Percentiles rank a stretch among this genome's conserved stretches.
Evolutionary conservation across 176 grass and related monocot genomes (phyloP).

Genomic region (Phoenix dactylifera): DNA sequence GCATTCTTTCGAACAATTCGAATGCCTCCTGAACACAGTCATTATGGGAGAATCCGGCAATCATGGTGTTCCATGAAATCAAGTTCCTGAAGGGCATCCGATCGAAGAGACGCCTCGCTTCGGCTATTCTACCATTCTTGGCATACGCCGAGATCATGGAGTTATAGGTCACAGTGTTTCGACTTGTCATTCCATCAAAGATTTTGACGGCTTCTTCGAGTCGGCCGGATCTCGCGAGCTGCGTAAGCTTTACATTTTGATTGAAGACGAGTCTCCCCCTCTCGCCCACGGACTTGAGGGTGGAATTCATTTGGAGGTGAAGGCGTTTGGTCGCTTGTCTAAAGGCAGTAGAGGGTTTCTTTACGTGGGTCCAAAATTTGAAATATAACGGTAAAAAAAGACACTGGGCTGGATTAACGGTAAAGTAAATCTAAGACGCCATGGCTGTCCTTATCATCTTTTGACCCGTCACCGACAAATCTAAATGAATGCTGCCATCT

Average conservation of each 20-base stretch:
- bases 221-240: conserved; percentile 35
- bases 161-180: conserved; percentile 49
- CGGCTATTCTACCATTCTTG: conserved; percentile 26
- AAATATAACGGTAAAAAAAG: too few species aligned
- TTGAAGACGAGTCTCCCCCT: conserved; percentile 20
- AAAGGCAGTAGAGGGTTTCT: too few species aligned
- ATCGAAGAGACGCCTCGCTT: conserved; percentile 39
- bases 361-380: too few species aligned
- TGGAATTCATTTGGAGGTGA: background rate
- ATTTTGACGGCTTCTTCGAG: conserved; percentile 32
- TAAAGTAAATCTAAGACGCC: too few species aligned
- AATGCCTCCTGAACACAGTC: conserved; percentile 23
- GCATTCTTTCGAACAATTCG: conserved; percentile 43
- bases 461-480: too few species aligned
- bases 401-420: too few species aligned
- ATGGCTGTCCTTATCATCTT: too few species aligned
- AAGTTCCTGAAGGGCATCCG: conserved; percentile 26
- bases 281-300: background rate
- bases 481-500: too few species aligned
- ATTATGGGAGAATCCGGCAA: conserved; percentile 29
- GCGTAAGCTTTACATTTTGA: conserved; percentile 42
- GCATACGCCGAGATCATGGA: conserved; percentile 44
- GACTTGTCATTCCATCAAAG: conserved; percentile 43
- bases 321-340: too few species aligned
- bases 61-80: conserved; percentile 61